These are phyloP conservation scores for Vigna reflexopilosa DNA, from an alignment of 306 rosid genomes.

Conservation along the genomic window DNA sequence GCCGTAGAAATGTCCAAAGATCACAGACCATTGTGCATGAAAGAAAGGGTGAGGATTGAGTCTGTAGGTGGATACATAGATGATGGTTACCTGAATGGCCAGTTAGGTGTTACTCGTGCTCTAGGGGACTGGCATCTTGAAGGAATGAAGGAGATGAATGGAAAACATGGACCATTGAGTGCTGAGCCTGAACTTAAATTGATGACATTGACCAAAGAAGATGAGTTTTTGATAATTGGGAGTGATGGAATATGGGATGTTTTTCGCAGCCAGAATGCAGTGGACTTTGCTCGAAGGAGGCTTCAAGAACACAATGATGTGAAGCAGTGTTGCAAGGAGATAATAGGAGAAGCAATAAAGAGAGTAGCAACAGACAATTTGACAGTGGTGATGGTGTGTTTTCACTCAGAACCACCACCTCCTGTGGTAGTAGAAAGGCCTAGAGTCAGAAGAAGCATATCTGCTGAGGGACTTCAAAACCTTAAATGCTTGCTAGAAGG, in stretches of 20 bases:
- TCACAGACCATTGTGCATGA: conserved; percentile 73
- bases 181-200: conserved; percentile 91
- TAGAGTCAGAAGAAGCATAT: conserved; percentile 80
- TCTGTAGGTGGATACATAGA: conserved; percentile 79
- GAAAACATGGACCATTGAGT: conserved; percentile 78
- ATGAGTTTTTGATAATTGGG: conserved; percentile 88
- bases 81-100: conserved; percentile 80
- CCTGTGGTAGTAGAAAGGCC: conserved; percentile 64
- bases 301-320: conserved; percentile 93
- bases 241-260: conserved; percentile 97
- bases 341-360: conserved; percentile 81
- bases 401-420: conserved; percentile 85
- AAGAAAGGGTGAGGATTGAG: conserved; percentile 77
- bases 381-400: conserved; percentile 80
- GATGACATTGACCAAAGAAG: conserved; percentile 71
- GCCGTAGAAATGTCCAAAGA: conserved; percentile 88
- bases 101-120: conserved; percentile 85
- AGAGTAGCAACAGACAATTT: conserved; percentile 79
- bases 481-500: conserved; percentile 65
- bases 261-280: conserved; percentile 80
- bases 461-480: conserved; percentile 86
- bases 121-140: conserved; percentile 95
- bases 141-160: conserved; percentile 82
- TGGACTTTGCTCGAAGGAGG: conserved; percentile 77
- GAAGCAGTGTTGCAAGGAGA: conserved; percentile 78